These are phyloP conservation scores for Arctium minus DNA, from an alignment of 129 eudicot species.

Conservation along the genomic window DNA sequence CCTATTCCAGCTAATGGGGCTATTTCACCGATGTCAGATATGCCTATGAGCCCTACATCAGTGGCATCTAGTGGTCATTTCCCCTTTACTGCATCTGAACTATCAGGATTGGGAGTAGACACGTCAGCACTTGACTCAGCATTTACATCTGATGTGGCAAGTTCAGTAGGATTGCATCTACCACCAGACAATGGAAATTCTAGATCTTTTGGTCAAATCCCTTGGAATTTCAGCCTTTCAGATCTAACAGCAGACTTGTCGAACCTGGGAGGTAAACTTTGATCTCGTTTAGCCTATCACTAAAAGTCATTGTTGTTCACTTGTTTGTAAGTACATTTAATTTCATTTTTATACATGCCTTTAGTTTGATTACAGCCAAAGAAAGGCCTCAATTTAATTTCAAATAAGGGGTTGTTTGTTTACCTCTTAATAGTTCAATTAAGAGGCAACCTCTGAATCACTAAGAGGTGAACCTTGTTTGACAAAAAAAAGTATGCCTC, in stretches of 20 bases:
- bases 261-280: conserved; percentile 78
- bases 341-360: too few relatives aligned
- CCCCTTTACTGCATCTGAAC: conserved; percentile 85
- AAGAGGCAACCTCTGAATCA: too few relatives aligned
- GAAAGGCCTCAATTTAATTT: too few relatives aligned
- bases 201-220: conserved; percentile 77
- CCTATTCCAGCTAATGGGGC: conserved; percentile 65
- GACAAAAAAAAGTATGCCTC: too few relatives aligned
- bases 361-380: too few relatives aligned
- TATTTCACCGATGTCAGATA: conserved; percentile 86
- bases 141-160: conserved; percentile 86
- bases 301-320: too few relatives aligned
- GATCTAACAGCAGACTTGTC: conserved; percentile 96
- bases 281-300: neutral
- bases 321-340: too few relatives aligned
- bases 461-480: too few relatives aligned
- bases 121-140: conserved; percentile 82
- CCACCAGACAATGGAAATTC: conserved; percentile 80
- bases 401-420: too few relatives aligned
- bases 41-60: conserved; percentile 93
- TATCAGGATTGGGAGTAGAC: conserved; percentile 88
- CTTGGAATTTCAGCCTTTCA: conserved; percentile 94
- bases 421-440: too few relatives aligned
- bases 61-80: conserved; percentile 97
- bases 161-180: conserved; percentile 81